Evolutionary conservation across 305 asterid species (phyloP), one percentile per base, ranked within the genome.

Genomic region (Nicotiana rustica): DNA sequence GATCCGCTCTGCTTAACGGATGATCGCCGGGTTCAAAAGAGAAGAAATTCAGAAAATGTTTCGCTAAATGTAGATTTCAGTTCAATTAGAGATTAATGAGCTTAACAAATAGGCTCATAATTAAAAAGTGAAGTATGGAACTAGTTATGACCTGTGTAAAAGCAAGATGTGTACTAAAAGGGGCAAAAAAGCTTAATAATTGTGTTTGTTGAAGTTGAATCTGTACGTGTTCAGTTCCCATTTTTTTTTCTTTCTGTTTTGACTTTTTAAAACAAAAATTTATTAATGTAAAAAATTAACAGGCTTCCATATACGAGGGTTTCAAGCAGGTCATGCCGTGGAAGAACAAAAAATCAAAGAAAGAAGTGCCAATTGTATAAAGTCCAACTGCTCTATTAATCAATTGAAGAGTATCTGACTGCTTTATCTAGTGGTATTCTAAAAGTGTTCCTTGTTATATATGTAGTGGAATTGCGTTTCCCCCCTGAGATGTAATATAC

Each of bases 221-320:
- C 17, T 13, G 59, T 10, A 52, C 3, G 3, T 52, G 17, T 52
- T 52, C 59, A 49, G 56, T 10, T 49, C 57, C 3, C 5, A 31
- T 33, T 33, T 33, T 33, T 9, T 17, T 6, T 2, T 17, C 6
- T 15, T 31, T 7, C 55, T 21, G 0, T n/a, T 35, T 67, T 67
- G 29, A 6, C 5, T 5, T 4, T 68, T 13, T 36, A 4, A 38
- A n/a, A 18, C 1, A 31, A 33, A 33, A 33, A 33, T 18, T 69
- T 6, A 41, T 41, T 44, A 10, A 44, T 71, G 61, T 44, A 9
- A 1, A 44, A 44, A 44, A 70, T 18, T 5, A 21, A 47, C 38
- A 71, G 79, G 61, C 4, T 47, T 44, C 79, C 19, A 71, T 71
- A 25, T 71, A 71, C 38, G 19, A 71, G 62, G 62, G 62, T 47